These are phyloP conservation scores for Rhynchospora breviuscula DNA, from an alignment of 176 grass and related monocot species.

Conservation along the genomic window DNA sequence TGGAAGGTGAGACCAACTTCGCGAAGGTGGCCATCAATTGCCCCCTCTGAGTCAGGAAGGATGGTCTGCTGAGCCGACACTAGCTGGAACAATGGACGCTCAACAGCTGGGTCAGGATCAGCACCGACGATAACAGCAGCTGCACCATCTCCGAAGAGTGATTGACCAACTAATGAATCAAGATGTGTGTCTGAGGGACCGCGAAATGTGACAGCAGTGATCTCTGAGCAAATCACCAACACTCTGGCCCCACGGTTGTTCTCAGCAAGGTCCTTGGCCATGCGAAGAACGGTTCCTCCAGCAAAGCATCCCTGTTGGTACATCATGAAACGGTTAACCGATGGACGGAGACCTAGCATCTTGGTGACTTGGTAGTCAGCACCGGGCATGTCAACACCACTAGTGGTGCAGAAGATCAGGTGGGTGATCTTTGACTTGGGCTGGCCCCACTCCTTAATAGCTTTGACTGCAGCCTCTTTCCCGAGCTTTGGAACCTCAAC, in stretches of 20 bases:
- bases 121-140: conserved; percentile 11
- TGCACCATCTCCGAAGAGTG: conserved; percentile 12
- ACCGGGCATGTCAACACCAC: conserved; percentile 31
- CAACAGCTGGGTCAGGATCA: conserved; percentile 6
- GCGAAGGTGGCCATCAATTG: conserved; percentile 5
- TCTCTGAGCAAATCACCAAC: conserved; percentile 21
- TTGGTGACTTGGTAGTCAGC: conserved; percentile 24
- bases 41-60: conserved; percentile 12
- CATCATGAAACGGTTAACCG: conserved; percentile 20
- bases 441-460: conserved; percentile 31
- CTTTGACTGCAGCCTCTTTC: conserved; percentile 59
- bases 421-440: conserved; percentile 17
- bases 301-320: conserved; percentile 19
- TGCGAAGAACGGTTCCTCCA: conserved; percentile 16
- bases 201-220: conserved; percentile 7
- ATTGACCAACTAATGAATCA: conserved; percentile 10
- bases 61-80: background rate
- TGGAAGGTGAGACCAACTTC: conserved; percentile 21
- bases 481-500: conserved; percentile 74
- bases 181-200: conserved; percentile 8
- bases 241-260: conserved; percentile 29
- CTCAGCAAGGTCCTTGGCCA: conserved; percentile 44
- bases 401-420: conserved; percentile 20
- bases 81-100: conserved; percentile 7
- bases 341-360: conserved; percentile 10